Conservation (phyloP, 306 rosid genomes). For the Trichosanthes truncata region DNA sequence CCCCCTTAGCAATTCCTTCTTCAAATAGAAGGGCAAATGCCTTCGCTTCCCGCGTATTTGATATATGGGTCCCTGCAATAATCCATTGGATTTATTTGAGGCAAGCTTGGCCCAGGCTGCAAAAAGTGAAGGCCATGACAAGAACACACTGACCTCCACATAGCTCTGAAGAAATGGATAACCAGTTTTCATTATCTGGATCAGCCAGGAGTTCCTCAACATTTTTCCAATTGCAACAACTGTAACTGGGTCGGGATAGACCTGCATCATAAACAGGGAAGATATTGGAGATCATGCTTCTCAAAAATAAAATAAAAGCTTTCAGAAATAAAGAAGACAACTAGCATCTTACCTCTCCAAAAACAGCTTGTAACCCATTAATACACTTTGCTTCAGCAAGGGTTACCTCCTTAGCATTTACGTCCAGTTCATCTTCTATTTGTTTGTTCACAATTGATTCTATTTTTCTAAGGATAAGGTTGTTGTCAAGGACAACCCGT, state of each 20-base stretch:
- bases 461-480: too few species aligned
- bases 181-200: conserved; percentile 67
- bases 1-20: conserved; percentile 96
- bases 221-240: conserved; percentile 64
- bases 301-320: background rate
- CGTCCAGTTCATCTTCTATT: conserved; percentile 72
- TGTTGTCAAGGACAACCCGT: too few species aligned
- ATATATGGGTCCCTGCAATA: conserved; percentile 74
- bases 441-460: conserved; percentile 84
- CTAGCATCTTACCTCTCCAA: conserved; percentile 72
- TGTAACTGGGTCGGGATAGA: conserved; percentile 95
- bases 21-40: conserved; percentile 90
- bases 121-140: conserved; percentile 5
- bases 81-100: conserved; percentile 17
- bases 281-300: conserved; percentile 3
- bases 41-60: conserved; percentile 86
- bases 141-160: conserved; percentile 63
- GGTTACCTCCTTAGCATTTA: conserved; percentile 58
- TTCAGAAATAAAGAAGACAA: conserved; percentile 8
- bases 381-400: conserved; percentile 69
- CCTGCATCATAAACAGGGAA: conserved; percentile 38
- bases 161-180: conserved; percentile 69
- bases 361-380: conserved; percentile 89
- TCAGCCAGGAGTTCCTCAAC: conserved; percentile 83
- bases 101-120: conserved; percentile 10